Evolutionary conservation across 441 rosid species (phyloP).

Genomic region (Heliophila coronopifolia): DNA sequence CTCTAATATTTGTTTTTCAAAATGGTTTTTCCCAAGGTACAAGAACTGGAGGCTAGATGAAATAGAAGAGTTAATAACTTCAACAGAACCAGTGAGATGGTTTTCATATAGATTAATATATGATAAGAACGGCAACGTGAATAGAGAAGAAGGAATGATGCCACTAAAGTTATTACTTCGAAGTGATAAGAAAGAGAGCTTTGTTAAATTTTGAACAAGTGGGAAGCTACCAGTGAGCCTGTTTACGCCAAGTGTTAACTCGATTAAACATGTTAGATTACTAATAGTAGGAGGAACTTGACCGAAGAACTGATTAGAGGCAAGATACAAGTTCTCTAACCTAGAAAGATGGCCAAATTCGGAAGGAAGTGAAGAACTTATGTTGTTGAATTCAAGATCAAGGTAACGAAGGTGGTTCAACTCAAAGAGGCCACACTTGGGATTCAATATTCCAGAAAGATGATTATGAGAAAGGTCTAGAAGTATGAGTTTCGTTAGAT

Average conservation of each 20-base stretch:
- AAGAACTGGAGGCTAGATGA: background rate
- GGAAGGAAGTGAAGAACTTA: background rate
- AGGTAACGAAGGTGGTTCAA: background rate
- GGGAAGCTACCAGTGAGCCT: slow-evolving; percentile 1
- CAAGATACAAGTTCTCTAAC: background rate
- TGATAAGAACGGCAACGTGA: slow-evolving; percentile 1
- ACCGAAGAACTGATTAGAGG: background rate
- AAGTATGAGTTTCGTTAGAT: background rate
- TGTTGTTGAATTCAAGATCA: background rate
- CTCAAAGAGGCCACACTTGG: slow-evolving; percentile 4
- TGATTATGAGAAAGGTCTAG: slow-evolving; percentile 4
- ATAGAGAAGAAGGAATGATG: slow-evolving; percentile 6
- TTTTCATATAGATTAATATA: background rate
- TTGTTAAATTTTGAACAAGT: background rate
- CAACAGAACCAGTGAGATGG: background rate
- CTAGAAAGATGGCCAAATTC: background rate
- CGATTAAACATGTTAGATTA: background rate
- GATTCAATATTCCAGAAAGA: background rate
- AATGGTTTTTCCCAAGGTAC: background rate
- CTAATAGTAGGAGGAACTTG: slow-evolving; percentile 3
- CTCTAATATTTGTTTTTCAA: background rate
- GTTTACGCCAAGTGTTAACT: background rate
- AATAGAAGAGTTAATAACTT: background rate
- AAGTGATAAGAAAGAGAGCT: background rate
- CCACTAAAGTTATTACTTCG: background rate